These are phyloP conservation scores for Erodium chrysanthum DNA, from an alignment of 441 rosid genomes.

Conservation along the genomic window DNA sequence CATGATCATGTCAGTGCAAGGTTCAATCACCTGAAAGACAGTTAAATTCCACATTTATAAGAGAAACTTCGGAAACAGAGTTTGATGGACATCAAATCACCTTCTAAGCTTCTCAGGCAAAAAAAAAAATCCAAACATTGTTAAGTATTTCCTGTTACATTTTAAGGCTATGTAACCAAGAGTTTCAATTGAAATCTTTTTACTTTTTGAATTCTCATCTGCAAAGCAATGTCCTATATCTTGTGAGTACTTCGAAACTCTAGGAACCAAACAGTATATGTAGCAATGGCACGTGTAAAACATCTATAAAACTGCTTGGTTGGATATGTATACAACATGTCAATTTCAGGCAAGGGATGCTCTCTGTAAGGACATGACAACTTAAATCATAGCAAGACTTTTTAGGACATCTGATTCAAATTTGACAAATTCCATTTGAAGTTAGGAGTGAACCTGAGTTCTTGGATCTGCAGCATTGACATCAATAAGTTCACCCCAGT, in stretches of 20 bases:
- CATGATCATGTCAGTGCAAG: constrained; percentile 23
- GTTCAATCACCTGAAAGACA: not conserved
- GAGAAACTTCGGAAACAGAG: not conserved
- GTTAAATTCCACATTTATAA: not conserved
- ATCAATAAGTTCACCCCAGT: constrained; percentile 59
- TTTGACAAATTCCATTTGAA: not conserved
- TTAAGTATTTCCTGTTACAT: too few species aligned
- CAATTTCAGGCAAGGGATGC: not conserved
- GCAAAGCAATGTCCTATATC: not conserved
- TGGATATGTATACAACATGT: constrained; percentile 3
- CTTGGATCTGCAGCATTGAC: constrained; percentile 32
- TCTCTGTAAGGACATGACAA: not conserved
- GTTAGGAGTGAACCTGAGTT: constrained; percentile 39
- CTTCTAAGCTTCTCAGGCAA: not conserved
- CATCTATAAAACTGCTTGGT: too few species aligned
- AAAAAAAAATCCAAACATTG: too few species aligned
- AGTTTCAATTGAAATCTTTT: not conserved
- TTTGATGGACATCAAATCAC: not conserved
- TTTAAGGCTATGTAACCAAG: too few species aligned
- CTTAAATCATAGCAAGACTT: not conserved
- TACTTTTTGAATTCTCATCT: not conserved
- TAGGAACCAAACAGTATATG: not conserved
- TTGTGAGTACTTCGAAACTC: not conserved
- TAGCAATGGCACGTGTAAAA: not conserved
- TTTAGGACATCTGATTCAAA: constrained; percentile 2